These are phyloP conservation scores for Xylariaceae sp. DNA, from an alignment of 2,329 filamentous ascomycete species.

Conservation along the genomic window DNA sequence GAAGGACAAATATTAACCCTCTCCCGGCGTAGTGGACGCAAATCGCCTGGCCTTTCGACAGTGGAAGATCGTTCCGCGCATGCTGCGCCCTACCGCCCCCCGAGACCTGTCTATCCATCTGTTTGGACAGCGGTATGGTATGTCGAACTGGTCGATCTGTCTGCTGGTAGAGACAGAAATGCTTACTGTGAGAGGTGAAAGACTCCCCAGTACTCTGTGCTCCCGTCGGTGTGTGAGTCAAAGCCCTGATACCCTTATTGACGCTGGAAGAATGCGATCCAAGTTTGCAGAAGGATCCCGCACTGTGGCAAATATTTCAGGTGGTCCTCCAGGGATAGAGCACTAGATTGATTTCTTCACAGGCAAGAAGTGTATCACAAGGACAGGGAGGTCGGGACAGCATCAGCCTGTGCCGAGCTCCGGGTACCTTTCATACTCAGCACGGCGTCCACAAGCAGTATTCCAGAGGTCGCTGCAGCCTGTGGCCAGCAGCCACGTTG, in stretches of 20 bases:
- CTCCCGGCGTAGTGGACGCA: constrained; percentile 39
- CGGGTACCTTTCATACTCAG: constrained; percentile 64
- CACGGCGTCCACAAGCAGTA: constrained; percentile 59
- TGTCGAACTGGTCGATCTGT: background rate
- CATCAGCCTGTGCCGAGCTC: constrained; percentile 56
- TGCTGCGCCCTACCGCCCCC: constrained; percentile 41
- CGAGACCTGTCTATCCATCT: constrained; percentile 39
- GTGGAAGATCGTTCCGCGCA: constrained; percentile 49
- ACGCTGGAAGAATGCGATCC: no score
- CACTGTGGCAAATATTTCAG: no score
- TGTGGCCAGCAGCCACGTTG: constrained; percentile 57
- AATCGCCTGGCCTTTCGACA: constrained; percentile 51
- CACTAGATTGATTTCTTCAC: no score
- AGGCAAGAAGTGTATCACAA: constrained; percentile 60
- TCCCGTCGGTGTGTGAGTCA: constrained; percentile 56
- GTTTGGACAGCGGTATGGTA: constrained; percentile 47
- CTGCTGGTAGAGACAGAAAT: no score
- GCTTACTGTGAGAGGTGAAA: constrained; percentile 9
- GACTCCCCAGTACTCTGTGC: constrained; percentile 57
- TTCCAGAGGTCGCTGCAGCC: constrained; percentile 62
- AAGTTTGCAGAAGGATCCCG: no score
- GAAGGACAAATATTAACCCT: no score
- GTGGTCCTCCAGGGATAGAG: no score
- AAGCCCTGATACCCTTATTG: no score
- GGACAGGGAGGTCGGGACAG: constrained; percentile 61